These are phyloP conservation scores for Amauroascus niger DNA, from an alignment of 2,329 filamentous ascomycete genomes.

Conservation along the genomic window DNA sequence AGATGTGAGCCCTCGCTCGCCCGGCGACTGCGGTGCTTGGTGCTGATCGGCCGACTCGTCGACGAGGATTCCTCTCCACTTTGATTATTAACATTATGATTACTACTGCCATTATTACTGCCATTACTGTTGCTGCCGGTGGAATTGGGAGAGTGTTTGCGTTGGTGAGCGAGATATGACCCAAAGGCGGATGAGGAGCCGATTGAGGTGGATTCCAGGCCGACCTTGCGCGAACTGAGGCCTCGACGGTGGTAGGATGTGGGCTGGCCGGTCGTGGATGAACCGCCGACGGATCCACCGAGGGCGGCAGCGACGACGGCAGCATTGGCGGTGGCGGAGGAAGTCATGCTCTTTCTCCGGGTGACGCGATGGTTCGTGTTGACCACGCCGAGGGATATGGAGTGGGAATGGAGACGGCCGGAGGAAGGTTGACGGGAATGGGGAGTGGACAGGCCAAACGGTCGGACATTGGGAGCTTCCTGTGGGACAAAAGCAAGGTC, in stretches of 20 bases:
- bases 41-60: constrained; percentile 39
- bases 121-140: constrained; percentile 12
- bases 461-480: constrained; percentile 43
- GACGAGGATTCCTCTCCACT: constrained; percentile 41
- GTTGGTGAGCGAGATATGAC: constrained; percentile 31
- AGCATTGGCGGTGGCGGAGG: constrained; percentile 61
- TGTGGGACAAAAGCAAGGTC: not conserved
- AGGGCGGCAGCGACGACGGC: constrained; percentile 47
- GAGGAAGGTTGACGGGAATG: constrained; percentile 57
- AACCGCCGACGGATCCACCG: constrained; percentile 49
- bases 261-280: constrained; percentile 42
- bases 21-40: constrained; percentile 49
- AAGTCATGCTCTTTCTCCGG: constrained; percentile 85
- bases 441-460: constrained; percentile 53
- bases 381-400: constrained; percentile 64
- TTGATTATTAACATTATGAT: constrained; percentile 21
- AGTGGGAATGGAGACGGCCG: constrained; percentile 64
- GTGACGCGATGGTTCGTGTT: constrained; percentile 78
- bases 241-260: constrained; percentile 52
- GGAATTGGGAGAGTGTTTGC: constrained; percentile 33
- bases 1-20: constrained; percentile 82
- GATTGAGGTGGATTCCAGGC: constrained; percentile 54
- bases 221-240: constrained; percentile 32
- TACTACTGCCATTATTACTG: constrained; percentile 23
- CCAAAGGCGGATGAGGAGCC: constrained; percentile 34